These are phyloP conservation scores for Galerina sulciceps DNA, from an alignment of 768 basidiomycete genomes.

Conservation along the genomic window DNA sequence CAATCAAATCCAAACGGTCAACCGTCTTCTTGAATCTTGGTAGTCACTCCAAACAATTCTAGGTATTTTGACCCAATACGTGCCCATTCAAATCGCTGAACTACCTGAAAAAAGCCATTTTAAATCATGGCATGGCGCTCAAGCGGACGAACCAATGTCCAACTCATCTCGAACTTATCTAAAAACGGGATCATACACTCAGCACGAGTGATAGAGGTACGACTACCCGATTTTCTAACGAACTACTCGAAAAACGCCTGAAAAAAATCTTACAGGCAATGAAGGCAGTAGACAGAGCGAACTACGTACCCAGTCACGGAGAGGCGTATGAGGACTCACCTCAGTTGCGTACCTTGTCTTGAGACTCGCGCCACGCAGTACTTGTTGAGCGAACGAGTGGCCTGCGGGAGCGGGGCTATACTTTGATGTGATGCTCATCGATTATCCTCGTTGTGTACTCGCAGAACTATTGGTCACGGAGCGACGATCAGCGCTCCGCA, in stretches of 20 bases:
- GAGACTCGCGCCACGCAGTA: not conserved
- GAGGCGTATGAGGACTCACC: constrained; percentile 83
- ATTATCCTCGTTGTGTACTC: not conserved
- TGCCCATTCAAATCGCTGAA: no score
- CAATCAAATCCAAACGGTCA: no score
- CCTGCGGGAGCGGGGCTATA: no score
- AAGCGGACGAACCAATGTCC: constrained; percentile 67
- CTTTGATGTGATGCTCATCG: no score
- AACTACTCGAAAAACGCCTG: not conserved
- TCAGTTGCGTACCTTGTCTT: constrained; percentile 48
- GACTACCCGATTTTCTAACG: not conserved
- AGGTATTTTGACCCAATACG: no score
- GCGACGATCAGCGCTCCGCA: constrained; percentile 98
- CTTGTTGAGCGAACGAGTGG: not conserved
- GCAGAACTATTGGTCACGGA: constrained; percentile 74
- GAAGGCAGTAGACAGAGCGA: constrained; percentile 67
- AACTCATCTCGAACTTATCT: constrained; percentile 74
- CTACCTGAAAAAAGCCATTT: no score
- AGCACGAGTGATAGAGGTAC: constrained; percentile 60
- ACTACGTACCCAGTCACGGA: constrained; percentile 55
- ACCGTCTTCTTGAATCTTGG: no score
- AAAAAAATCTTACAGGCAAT: constrained; percentile 55
- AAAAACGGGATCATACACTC: constrained; percentile 58
- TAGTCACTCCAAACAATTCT: no score
- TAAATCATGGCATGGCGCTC: constrained; percentile 81